Evolutionary conservation across 345 rosid species (phyloP), one percentile per base, ranked within the genome.

Genomic region (Boechera divaricarpa): DNA sequence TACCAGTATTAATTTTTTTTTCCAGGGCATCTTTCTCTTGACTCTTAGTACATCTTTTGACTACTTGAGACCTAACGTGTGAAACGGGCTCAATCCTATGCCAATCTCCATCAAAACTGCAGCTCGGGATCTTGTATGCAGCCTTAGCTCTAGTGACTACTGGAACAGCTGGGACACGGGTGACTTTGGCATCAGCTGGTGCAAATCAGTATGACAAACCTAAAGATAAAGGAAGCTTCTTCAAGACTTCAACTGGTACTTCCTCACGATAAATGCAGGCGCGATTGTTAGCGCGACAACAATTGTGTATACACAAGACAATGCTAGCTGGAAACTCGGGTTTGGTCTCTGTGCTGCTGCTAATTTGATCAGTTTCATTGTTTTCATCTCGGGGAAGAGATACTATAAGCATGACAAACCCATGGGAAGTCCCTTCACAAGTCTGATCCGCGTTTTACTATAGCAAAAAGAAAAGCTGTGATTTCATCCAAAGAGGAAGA

Each of bases 281-380:
- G 82, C 75, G 2, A 18, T 87, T 11, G 70, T 75, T 63, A 11
- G 26, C 0, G 52, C 72, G 10, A 86, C 87, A 0, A 77, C 71
- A 4, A 16, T 87, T 54, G 86, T 86, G 8, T 86, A 85, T 5
- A 9, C 82, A 0, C 76, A 87, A 52, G 87, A 86, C 8, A 86
- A 78, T 16, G 60, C 84, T 18, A 80, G 87, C 16, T 87, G 91
- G 91, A 69, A 21, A 8, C 9, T 87, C 1, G 94, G 90, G 5
- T 89, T 75, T 54, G 77, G 84, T n/a, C 28, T 89, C 0, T 85
- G 76, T 12, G 15, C 41, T 0, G 77, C 63, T 2, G 82, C 58
- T 18, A 85, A 79, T 63, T 39, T 80, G 0, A 6, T 89, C 6
- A 83, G 78, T 18, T 73, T 82, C 4, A 41, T 45, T 4, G 49